Conservation (phyloP, 1,284 basidiomycete genomes). For the Peniophora sp. region DNA sequence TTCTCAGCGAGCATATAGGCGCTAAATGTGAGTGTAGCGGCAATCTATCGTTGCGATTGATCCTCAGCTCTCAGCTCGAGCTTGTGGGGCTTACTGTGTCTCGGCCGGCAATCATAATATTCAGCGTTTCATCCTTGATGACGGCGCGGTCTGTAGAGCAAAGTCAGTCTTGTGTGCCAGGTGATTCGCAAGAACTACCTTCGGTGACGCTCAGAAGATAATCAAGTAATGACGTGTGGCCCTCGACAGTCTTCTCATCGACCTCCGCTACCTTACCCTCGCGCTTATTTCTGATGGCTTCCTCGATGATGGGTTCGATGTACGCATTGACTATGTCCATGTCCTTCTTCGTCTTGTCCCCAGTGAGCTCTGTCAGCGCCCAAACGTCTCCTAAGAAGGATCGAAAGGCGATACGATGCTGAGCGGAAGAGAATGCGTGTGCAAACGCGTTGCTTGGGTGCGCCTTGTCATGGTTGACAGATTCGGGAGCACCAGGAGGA, state of each 20-base stretch:
- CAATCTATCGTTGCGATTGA: too few relatives aligned
- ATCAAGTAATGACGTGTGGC: slow-evolving; percentile 29
- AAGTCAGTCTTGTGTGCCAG: not conserved
- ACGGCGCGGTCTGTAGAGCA: slow-evolving; percentile 21
- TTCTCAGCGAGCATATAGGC: slow-evolving; percentile 49
- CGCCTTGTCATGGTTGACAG: not conserved
- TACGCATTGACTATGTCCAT: slow-evolving; percentile 7
- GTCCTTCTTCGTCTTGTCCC: slow-evolving; percentile 2
- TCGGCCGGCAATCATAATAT: slow-evolving; percentile 37
- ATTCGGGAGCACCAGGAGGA: slow-evolving; percentile 16
- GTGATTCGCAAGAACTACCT: slow-evolving; percentile 16
- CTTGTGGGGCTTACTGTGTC: slow-evolving; percentile 32
- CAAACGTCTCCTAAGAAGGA: slow-evolving; percentile 4
- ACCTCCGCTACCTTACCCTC: not conserved
- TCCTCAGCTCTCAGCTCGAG: too few relatives aligned
- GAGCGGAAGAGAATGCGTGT: slow-evolving; percentile 7
- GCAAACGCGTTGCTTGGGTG: slow-evolving; percentile 8
- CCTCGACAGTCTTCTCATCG: slow-evolving; percentile 14
- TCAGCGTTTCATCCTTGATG: slow-evolving; percentile 34
- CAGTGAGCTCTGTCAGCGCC: slow-evolving; percentile 7
- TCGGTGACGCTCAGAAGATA: slow-evolving; percentile 32
- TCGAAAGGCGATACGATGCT: slow-evolving; percentile 1
- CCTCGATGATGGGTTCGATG: slow-evolving; percentile 9
- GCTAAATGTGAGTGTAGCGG: slow-evolving; percentile 41
- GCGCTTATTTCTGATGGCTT: slow-evolving; percentile 5